phyloP scores from a whole-genome alignment of 164 flowering plant genomes.

The Vitis rotundifolia region DNA sequence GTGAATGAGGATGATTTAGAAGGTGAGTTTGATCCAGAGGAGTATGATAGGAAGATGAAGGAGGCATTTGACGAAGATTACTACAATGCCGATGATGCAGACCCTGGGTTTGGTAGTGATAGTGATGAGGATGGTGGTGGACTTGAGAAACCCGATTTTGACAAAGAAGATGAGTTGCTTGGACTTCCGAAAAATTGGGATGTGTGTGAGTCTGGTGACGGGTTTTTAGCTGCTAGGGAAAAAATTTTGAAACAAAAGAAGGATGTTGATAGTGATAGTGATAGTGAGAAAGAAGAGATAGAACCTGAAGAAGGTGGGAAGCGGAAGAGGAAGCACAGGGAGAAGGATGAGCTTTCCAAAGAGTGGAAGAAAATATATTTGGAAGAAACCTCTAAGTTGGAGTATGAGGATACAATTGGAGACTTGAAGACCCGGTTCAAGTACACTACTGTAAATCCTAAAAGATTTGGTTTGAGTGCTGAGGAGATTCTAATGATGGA shows the following conservation, averaged over 20 bases:
- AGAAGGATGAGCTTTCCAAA: constrained; percentile 39
- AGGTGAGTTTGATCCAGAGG: constrained; percentile 83
- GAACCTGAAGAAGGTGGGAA: constrained; percentile 35
- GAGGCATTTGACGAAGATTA: constrained; percentile 59
- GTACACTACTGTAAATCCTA: constrained; percentile 56
- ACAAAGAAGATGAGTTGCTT: constrained; percentile 83
- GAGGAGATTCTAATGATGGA: constrained; percentile 60
- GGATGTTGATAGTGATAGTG: constrained; percentile 10
- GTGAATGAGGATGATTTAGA: constrained; percentile 63
- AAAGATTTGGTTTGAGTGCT: constrained; percentile 61
- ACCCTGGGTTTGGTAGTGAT: constrained; percentile 58
- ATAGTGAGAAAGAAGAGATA: constrained; percentile 18
- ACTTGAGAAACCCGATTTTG: constrained; percentile 75
- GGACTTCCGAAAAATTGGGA: constrained; percentile 85
- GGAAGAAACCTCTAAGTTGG: constrained; percentile 76
- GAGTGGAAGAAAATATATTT: constrained; percentile 30
- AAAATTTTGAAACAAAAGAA: constrained; percentile 30
- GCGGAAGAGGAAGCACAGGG: constrained; percentile 48
- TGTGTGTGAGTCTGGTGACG: constrained; percentile 39
- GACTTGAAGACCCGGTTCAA: constrained; percentile 89
- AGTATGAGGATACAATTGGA: constrained; percentile 86
- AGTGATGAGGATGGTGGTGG: constrained; percentile 49
- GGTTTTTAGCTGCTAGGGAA: constrained; percentile 56
- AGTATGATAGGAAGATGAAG: constrained; percentile 83
- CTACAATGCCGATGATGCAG: constrained; percentile 69